Evolutionary conservation across 2,329 filamentous ascomycete genomes (phyloP).

Genomic region (Xylaria sp.): DNA sequence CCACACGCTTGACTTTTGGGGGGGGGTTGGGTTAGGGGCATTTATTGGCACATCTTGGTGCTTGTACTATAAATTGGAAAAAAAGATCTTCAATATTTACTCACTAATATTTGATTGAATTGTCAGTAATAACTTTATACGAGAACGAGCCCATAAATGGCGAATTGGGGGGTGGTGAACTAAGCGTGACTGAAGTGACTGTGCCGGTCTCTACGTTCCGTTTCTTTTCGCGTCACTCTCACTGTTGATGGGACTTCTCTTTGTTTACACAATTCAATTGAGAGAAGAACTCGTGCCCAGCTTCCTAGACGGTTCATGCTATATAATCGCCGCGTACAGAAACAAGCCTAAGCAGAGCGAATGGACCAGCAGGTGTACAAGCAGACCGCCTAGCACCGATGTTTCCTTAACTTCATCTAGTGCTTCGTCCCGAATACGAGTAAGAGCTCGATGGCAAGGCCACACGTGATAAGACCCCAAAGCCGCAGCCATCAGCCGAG

Average conservation of each 20-base stretch:
- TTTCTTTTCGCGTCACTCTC: neutral
- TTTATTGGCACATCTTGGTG: no score
- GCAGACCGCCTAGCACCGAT: constrained; percentile 58
- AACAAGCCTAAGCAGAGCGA: constrained; percentile 53
- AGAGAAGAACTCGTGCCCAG: neutral
- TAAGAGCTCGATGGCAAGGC: constrained; percentile 58
- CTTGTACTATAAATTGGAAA: no score
- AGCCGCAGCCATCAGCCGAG: constrained; percentile 52
- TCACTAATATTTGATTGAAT: no score
- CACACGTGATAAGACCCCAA: constrained; percentile 62
- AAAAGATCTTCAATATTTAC: no score
- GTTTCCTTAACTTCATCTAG: constrained; percentile 34
- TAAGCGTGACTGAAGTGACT: no score
- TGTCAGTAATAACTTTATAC: no score
- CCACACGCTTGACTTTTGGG: no score
- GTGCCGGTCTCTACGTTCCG: neutral
- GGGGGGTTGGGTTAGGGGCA: no score
- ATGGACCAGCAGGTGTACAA: constrained; percentile 59
- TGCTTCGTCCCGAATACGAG: constrained; percentile 47
- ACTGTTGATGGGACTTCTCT: neutral
- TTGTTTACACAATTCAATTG: no score
- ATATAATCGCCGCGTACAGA: constrained; percentile 21
- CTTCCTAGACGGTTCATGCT: neutral
- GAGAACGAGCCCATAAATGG: no score
- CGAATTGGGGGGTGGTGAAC: no score